Evolutionary conservation across 2,329 filamentous ascomycete genomes (phyloP).

Genomic region (Fonsecaea pugnacius): DNA sequence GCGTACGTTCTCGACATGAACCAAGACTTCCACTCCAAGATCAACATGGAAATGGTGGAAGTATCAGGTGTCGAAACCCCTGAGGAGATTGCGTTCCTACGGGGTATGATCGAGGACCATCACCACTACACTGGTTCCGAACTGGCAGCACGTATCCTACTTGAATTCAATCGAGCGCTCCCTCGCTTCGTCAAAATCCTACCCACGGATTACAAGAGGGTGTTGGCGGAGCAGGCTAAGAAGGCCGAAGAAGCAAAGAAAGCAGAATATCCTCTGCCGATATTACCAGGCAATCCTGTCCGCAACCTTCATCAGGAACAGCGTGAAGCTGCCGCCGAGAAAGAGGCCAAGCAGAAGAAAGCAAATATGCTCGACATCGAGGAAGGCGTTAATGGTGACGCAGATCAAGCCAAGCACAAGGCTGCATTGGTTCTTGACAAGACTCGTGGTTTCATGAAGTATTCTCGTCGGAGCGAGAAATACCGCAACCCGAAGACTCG

Average conservation of each 20-base stretch:
- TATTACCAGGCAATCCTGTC: conserved; percentile 69
- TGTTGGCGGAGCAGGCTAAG: conserved; percentile 80
- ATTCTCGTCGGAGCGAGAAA: conserved; percentile 88
- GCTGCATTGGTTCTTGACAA: conserved; percentile 93
- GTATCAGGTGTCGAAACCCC: conserved; percentile 82
- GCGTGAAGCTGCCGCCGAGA: conserved; percentile 61
- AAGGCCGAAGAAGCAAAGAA: conserved; percentile 86
- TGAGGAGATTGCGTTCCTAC: conserved; percentile 84
- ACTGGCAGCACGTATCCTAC: conserved; percentile 84
- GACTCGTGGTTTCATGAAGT: conserved; percentile 97
- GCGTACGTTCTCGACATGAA: conserved; percentile 91
- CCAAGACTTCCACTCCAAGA: conserved; percentile 86
- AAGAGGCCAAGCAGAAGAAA: conserved; percentile 71
- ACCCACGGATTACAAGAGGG: conserved; percentile 94
- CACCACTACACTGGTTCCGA: conserved; percentile 98
- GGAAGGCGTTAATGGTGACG: conserved; percentile 78
- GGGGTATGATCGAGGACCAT: conserved; percentile 91
- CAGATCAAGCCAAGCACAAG: conserved; percentile 84
- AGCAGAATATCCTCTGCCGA: conserved; percentile 77
- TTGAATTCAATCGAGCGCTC: conserved; percentile 93
- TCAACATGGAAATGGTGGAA: conserved; percentile 98
- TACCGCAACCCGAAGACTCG: conserved; percentile 83
- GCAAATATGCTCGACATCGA: conserved; percentile 81
- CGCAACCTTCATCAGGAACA: conserved; percentile 59
- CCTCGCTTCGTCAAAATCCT: conserved; percentile 91